Evolutionary conservation across 2,329 filamentous ascomycete species (phyloP).

Genomic region (Aschersonia sp.): DNA sequence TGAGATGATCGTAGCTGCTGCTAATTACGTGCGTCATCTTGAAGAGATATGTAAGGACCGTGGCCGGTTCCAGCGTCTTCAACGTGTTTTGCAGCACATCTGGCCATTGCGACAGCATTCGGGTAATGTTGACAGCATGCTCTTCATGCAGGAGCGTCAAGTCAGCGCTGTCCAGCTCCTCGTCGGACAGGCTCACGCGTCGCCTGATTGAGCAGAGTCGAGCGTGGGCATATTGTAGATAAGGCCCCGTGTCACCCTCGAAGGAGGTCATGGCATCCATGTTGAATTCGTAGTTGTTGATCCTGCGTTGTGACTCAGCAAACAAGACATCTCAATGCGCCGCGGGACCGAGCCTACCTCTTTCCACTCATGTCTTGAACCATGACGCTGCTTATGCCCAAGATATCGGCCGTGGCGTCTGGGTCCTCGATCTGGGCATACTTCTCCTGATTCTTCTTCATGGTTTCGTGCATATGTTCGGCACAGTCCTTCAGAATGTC

Average conservation of each 20-base stretch:
- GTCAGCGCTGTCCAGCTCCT: constrained; percentile 49
- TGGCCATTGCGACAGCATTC: constrained; percentile 70
- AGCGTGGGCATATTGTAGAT: constrained; percentile 71
- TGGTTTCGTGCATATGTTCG: constrained; percentile 96
- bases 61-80: constrained; percentile 64
- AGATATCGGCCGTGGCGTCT: constrained; percentile 63
- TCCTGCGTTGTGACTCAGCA: constrained; percentile 15
- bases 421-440: constrained; percentile 83
- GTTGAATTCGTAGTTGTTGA: constrained; percentile 59
- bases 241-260: constrained; percentile 73
- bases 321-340: not conserved
- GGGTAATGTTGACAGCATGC: constrained; percentile 58
- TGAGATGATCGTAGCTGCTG: constrained; percentile 67
- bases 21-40: constrained; percentile 74
- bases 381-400: constrained; percentile 93
- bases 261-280: constrained; percentile 73
- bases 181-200: constrained; percentile 34
- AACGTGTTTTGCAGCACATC: constrained; percentile 74
- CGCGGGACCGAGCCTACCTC: constrained; percentile 36
- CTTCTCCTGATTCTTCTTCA: constrained; percentile 81
- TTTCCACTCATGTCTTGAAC: constrained; percentile 97
- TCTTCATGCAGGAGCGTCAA: constrained; percentile 53
- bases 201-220: constrained; percentile 52
- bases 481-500: constrained; percentile 43
- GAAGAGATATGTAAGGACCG: constrained; percentile 49